Evolutionary conservation across 2,329 filamentous ascomycete genomes (phyloP), one percentile per base, ranked within the genome.

Genomic region (Microsporum audouinii): DNA sequence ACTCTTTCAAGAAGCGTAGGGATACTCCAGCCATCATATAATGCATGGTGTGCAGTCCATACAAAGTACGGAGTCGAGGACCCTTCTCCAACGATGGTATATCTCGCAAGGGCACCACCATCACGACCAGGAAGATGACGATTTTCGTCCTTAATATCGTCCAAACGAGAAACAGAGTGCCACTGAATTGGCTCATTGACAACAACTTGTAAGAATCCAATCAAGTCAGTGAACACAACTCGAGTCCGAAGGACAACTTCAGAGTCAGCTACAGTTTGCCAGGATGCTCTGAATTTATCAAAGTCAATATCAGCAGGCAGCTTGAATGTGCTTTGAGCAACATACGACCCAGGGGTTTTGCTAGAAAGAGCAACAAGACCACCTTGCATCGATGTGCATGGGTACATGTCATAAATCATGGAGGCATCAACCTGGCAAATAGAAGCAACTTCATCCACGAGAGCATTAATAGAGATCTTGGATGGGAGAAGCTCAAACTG

Each of bases 361-460:
- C 67, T 70, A 0, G 74, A 74, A 14, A 77, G 67, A 0, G 75
- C 72, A 45, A 77, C 58, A 2, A 78, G 68, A 1, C 73, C 75
- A 65, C 76, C 74, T 64, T 78, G 76, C 1, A 78, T 67, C 1
- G 75, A 67, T n/a, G 72, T 77, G 17, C 70, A 73, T 2, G 75
- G 75, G 56, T 76, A 74, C 3, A 71, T 68, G 62, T 78, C 74
- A 58, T 76, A 71, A 3, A 77, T 67, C 2, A 65, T 60, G 2
- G 63, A 61, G 64, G n/a, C 17, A 10, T 45, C 45, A 29, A 70
- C 51, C 29, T 61, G 39, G 41, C 69, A 70, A 12, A 65, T 59
- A 1, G 2, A 5, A 27, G 67, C 63, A 7, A 66, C 60, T 49
- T 68, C 65, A 1, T 65, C 41, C 8, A 64, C 60, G 29, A 62